Conservation (phyloP, 371 early-diverging fungal species). For the Mortierella sp. region DNA sequence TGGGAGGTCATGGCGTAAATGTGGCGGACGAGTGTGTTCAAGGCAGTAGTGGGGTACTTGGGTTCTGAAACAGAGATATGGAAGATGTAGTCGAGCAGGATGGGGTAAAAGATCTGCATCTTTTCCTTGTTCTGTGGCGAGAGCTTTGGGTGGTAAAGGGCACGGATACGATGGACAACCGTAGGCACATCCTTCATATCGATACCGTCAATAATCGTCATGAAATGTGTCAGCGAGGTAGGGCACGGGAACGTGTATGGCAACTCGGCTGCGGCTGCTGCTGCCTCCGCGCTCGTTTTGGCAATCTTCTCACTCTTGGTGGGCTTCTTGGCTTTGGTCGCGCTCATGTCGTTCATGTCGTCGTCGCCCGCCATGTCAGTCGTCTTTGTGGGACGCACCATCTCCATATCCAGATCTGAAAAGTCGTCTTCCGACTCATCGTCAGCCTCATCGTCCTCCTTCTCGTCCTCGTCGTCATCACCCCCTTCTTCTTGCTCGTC, state of each 20-base stretch:
- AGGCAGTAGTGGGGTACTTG: slow-evolving; percentile 39
- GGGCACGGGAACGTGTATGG: slow-evolving; percentile 91
- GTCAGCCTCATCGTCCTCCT: slow-evolving; percentile 58
- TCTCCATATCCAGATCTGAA: slow-evolving; percentile 50
- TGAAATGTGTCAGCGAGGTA: slow-evolving; percentile 69
- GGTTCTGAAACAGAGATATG: slow-evolving; percentile 52
- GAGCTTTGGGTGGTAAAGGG: slow-evolving; percentile 84
- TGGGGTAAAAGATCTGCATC: slow-evolving; percentile 70
- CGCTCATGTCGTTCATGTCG: slow-evolving; percentile 61
- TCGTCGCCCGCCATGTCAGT: slow-evolving; percentile 64
- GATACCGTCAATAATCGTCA: slow-evolving; percentile 66
- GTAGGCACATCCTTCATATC: slow-evolving; percentile 70
- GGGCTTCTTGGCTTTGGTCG: slow-evolving; percentile 36
- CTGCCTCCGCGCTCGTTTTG: slow-evolving; percentile 36
- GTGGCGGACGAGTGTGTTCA: slow-evolving; percentile 51
- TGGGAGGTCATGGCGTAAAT: slow-evolving; percentile 55
- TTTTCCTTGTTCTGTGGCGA: slow-evolving; percentile 81
- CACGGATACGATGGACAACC: slow-evolving; percentile 84
- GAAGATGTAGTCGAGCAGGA: slow-evolving; percentile 76
- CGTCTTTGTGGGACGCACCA: slow-evolving; percentile 54
- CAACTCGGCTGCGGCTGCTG: slow-evolving; percentile 62
- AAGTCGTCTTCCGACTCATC: slow-evolving; percentile 58
- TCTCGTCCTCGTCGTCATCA: slow-evolving; percentile 64
- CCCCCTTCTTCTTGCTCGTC: slow-evolving; percentile 63
- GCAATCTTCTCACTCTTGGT: slow-evolving; percentile 34